Evolutionary conservation across 345 rosid genomes (phyloP).

Genomic region (Melaleuca alternifolia): DNA sequence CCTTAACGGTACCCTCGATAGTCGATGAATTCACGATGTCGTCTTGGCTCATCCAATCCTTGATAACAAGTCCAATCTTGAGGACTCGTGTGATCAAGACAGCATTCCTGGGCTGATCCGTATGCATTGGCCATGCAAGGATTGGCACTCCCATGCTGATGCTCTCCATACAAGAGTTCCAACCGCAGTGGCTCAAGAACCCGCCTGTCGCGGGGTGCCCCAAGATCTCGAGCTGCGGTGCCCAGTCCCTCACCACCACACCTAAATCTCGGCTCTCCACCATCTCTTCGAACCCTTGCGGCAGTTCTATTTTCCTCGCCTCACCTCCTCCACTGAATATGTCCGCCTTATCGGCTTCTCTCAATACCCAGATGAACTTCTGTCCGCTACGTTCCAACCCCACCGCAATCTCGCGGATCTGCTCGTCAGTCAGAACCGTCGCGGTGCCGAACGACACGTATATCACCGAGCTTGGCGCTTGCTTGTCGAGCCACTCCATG

Average conservation of each 20-base stretch:
- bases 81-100: slow-evolving; percentile 29
- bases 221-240: slow-evolving; percentile 47
- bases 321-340: slow-evolving; percentile 12
- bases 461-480: slow-evolving; percentile 4
- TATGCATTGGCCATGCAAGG: slow-evolving; percentile 57
- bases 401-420: slow-evolving; percentile 5
- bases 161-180: slow-evolving; percentile 76
- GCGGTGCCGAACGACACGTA: slow-evolving; percentile 17
- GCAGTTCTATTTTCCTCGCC: slow-evolving; percentile 14
- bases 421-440: slow-evolving; percentile 3
- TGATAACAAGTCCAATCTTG: slow-evolving; percentile 21
- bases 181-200: slow-evolving; percentile 54
- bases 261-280: slow-evolving; percentile 20
- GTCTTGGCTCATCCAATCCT: slow-evolving; percentile 16
- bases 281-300: slow-evolving; percentile 30
- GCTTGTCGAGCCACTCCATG: slow-evolving; percentile 16
- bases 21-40: slow-evolving; percentile 9
- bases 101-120: slow-evolving; percentile 47
- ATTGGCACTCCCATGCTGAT: slow-evolving; percentile 52
- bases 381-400: slow-evolving; percentile 21
- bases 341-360: slow-evolving; percentile 54
- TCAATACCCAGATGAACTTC: slow-evolving; percentile 51
- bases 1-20: slow-evolving; percentile 20
- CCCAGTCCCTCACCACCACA: slow-evolving; percentile 46
- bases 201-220: slow-evolving; percentile 40